A percentile compares a stretch with the other conserved stretches of the same genome.
Evolutionary conservation across 78 protist species (phyloP).

Genomic region (Planoprotostelium fungivorum): DNA sequence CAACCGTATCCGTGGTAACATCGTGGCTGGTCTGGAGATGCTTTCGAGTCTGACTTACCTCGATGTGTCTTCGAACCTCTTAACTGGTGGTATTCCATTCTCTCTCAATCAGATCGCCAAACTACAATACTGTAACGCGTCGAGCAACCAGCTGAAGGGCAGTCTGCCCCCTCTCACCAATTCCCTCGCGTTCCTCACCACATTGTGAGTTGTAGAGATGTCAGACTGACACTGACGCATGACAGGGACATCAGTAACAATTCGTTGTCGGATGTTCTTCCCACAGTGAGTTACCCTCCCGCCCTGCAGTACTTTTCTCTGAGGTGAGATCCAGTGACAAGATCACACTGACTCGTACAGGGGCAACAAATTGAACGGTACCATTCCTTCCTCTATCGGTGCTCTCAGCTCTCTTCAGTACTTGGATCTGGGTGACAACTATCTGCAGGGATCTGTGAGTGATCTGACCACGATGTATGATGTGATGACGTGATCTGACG

Average conservation of each 20-base stretch:
- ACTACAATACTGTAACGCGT: background rate
- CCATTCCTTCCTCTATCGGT: background rate
- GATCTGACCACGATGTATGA: background rate
- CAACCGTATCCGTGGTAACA: background rate
- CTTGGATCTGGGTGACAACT: background rate
- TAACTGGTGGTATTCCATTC: background rate
- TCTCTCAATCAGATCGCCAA: background rate
- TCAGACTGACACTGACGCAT: too few relatives aligned
- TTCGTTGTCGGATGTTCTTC: background rate
- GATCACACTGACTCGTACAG: too few relatives aligned
- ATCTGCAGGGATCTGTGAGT: background rate
- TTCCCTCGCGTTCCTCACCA: background rate
- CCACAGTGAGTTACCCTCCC: background rate
- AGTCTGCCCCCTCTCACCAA: background rate
- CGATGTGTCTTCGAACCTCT: background rate
- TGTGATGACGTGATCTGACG: background rate
- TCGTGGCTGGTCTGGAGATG: conserved; percentile 2
- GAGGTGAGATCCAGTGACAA: too few relatives aligned
- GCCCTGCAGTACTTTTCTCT: too few relatives aligned
- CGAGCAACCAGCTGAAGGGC: background rate
- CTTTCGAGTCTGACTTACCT: background rate
- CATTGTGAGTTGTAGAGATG: background rate
- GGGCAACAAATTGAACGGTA: background rate
- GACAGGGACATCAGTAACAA: too few relatives aligned
- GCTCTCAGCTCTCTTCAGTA: background rate